Base-by-base conservation (phyloP, 139 green algal species). In the Tetradesmus obliquus region DNA sequence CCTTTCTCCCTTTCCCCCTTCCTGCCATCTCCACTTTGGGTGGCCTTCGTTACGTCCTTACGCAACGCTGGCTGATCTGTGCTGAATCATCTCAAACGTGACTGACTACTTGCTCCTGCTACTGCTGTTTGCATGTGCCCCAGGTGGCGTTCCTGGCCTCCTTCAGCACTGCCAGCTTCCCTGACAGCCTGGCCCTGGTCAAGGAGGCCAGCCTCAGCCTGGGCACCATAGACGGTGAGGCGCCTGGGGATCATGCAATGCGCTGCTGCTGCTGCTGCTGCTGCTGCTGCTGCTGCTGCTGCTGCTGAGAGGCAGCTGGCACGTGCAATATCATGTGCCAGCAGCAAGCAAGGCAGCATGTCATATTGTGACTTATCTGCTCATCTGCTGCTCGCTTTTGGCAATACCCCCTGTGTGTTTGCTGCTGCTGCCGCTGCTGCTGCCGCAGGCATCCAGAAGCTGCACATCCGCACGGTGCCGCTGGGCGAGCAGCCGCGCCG, bases 401-500 rank as follows among this genome's bases (percentile, higher is more conserved):
- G 32, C 32, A 45, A 0, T 45, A 45, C 32, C 32, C 32, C 32
- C 32, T 45, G 32, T 45, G 32, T 45, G 32, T 45, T 45, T 45
- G 60, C 60, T 19, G 60, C 60, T 19, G 60, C 60, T 71, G 60
- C 60, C 9, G 9, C 19, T 71, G 60, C 60, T 71, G 60, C 60
- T 71, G 60, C 60, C n/a, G 66, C 86, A 90, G 86, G 97, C 84
- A 97, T 98, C 69, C 98, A 99, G 95, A 99, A 99, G 93, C 96
- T 99, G 90, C 98, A 99, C 94, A 97, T 99, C 58, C 94, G 97
- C 51, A 97, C 95, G 0, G 95, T 99, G 55, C 95, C 97, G 51
- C 94, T 99, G 80, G 95, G 96, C 13, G 98, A 99, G 94, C 97
- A 99, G 95, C 96, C 98, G 54, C 94, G 98, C 15, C 94, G 98